Evolutionary conservation across 2,329 filamentous ascomycete genomes (phyloP), one percentile per base, ranked within the genome.

Genomic region (Cercospora sp.): DNA sequence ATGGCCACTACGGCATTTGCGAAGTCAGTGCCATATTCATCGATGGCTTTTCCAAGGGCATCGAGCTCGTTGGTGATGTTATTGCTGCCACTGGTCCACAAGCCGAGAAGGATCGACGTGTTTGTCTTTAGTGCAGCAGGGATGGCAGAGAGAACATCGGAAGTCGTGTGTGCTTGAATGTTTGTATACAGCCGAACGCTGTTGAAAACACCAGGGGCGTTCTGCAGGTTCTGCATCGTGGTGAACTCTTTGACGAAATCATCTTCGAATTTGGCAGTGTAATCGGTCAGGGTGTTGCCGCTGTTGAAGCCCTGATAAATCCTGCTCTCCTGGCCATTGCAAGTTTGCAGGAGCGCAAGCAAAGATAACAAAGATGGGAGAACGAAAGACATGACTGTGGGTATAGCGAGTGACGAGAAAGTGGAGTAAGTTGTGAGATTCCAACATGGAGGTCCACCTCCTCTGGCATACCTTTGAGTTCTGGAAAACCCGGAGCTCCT

Each of bases 121-220:
- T 43, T 43, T 88, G 57, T 85, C 82, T 10, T 82, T 80, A 97
- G 93, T 75, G 93, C 93, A 45, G 93, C 93, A 45, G 90, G 90
- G 71, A 97, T 92, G 70, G 90, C 75, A 10, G 86, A 83, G 76
- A 91, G 93, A 73, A 88, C 85, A 37, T 85, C 84, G 80, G 85
- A 89, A 70, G 87, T 89, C 0, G 66, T 61, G 26, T 60, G 34
- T 24, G 80, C 60, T 55, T 71, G 69, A 5, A 71, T 68, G 32
- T 88, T 92, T 72, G 90, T 92, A 81, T 90, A 93, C 13, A 93
- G 84, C 68, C 90, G 88, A 53, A 89, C 90, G 69, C 86, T 89
- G 74, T 82, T 90, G 83, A 91, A 92, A 57, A 63, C 32, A 57
- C 87, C 88, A 21, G 84, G 81, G 64, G 89, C 88, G 43, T 88